phyloP scores from a whole-genome alignment of 495 filamentous ascomycete genomes.

The Parachaetomium inaequale region DNA sequence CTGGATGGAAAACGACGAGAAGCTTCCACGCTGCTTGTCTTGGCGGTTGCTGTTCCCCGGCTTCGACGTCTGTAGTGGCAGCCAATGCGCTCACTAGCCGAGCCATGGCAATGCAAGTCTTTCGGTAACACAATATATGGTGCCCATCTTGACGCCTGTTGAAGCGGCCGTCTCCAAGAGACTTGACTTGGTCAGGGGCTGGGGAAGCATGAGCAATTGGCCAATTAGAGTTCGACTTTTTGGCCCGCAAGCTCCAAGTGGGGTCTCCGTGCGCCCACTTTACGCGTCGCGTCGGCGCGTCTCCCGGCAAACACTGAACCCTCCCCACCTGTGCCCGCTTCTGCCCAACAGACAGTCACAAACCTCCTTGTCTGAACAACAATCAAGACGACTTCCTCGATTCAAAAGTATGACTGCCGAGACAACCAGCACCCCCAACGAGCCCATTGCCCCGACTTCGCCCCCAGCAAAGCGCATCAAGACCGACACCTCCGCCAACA shows the following conservation, averaged over 20 bases:
- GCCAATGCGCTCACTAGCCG: too few species aligned
- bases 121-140: too few species aligned
- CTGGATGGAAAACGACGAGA: conserved; percentile 1
- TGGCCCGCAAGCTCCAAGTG: not conserved
- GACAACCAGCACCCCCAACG: conserved; percentile 38
- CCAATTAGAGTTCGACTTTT: conserved; percentile 11
- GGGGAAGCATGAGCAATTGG: conserved; percentile 1
- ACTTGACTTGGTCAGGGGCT: not conserved
- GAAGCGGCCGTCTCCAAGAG: too few species aligned
- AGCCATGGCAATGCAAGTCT: too few species aligned
- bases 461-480: conserved; percentile 50
- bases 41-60: not conserved
- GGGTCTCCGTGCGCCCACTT: conserved; percentile 16
- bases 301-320: not conserved
- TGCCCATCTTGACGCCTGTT: too few species aligned
- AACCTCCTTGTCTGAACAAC: not conserved
- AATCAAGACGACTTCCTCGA: not conserved
- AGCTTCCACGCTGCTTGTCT: too few species aligned
- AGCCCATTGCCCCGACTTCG: conserved; percentile 39
- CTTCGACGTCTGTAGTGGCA: not conserved
- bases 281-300: conserved; percentile 34
- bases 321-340: not conserved
- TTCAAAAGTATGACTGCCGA: conserved; percentile 53
- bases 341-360: conserved; percentile 11
- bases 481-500: conserved; percentile 25